Conservation (phyloP, 1,139 yeast genomes). For the Lipomyces yarrowii region DNA sequence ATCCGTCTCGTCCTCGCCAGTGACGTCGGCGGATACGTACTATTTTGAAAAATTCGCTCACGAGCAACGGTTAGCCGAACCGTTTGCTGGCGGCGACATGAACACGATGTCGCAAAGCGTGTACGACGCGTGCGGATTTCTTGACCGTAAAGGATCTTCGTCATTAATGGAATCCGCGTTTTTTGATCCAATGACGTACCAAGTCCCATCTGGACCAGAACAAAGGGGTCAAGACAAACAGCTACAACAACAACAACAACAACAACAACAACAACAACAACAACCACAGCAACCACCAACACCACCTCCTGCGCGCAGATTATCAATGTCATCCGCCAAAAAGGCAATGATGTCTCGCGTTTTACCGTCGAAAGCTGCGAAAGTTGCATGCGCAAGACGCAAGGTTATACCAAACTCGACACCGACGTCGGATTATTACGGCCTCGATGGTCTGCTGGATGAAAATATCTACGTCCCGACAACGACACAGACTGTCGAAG, state of each 20-base stretch:
- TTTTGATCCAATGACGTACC: not conserved
- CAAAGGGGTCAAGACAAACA: not conserved
- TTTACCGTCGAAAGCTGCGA: not conserved
- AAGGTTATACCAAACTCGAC: not conserved
- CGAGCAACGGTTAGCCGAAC: not conserved
- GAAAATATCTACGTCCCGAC: not conserved
- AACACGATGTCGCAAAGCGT: not conserved
- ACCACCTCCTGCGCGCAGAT: not conserved
- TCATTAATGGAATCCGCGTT: not conserved
- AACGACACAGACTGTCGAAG: not conserved
- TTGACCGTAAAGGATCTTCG: not conserved
- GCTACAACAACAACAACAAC: not conserved
- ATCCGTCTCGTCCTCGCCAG: slow-evolving; percentile 23
- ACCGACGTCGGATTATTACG: not conserved
- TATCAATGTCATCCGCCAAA: not conserved
- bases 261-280: not conserved
- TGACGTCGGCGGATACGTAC: not conserved
- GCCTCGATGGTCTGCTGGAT: not conserved
- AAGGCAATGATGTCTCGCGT: not conserved
- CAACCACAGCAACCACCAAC: not conserved
- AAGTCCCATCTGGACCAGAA: not conserved
- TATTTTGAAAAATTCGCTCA: not conserved
- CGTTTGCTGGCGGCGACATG: not conserved
- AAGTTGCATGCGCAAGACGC: not conserved
- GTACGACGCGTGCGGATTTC: not conserved